phyloP scores from a whole-genome alignment of 495 filamentous ascomycete genomes.

The Penicillium robsamsonii region DNA sequence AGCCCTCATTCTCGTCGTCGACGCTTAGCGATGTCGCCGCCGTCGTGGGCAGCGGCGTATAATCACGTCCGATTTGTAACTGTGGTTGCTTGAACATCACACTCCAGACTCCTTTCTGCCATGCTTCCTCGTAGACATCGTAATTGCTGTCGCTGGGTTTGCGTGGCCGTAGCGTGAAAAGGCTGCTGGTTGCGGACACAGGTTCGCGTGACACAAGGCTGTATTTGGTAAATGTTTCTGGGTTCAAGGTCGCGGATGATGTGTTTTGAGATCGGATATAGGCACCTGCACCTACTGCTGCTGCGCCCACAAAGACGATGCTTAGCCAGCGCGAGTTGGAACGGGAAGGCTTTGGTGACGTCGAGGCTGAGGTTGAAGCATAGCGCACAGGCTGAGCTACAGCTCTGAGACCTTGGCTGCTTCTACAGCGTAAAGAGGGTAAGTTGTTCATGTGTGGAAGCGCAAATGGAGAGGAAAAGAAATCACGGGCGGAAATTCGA shows the following conservation, averaged over 20 bases:
- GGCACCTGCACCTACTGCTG: constrained; percentile 38
- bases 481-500: constrained; percentile 20
- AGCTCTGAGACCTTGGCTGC: constrained; percentile 13
- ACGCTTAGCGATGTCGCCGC: constrained; percentile 22
- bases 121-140: constrained; percentile 49
- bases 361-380: constrained; percentile 10
- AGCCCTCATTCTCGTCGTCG: constrained; percentile 36
- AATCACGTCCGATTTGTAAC: constrained; percentile 81
- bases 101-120: constrained; percentile 69
- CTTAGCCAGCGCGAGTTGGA: constrained; percentile 30
- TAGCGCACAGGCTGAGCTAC: constrained; percentile 15
- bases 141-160: constrained; percentile 36
- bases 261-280: constrained; percentile 35
- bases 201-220: constrained; percentile 61
- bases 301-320: constrained; percentile 32
- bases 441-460: constrained; percentile 34
- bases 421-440: constrained; percentile 15
- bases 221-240: constrained; percentile 64
- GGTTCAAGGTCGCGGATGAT: constrained; percentile 36
- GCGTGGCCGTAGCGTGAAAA: constrained; percentile 65
- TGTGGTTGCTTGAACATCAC: constrained; percentile 93
- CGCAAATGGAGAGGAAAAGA: constrained; percentile 5
- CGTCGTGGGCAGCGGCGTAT: constrained; percentile 76
- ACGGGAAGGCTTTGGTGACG: constrained; percentile 5
- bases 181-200: constrained; percentile 71